Evolutionary conservation across 352 stramenopile genomes (phyloP).

Genomic region (Blastocystis sp.): DNA sequence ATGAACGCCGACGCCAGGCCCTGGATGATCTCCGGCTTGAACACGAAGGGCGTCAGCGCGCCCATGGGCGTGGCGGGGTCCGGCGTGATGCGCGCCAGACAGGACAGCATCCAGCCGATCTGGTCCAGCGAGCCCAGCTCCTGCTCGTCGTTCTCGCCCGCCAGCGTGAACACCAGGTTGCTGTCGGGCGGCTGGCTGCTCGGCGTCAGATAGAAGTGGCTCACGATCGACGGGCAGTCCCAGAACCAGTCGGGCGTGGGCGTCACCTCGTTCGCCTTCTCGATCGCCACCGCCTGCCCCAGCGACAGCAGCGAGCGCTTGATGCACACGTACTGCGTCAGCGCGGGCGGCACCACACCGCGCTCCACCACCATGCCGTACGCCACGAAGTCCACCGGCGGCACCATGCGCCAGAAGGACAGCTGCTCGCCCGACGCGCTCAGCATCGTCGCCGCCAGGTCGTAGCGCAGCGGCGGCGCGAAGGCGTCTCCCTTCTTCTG

Average conservation of each 20-base stretch:
- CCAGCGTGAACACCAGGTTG: constrained; percentile 53
- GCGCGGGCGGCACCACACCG: not conserved
- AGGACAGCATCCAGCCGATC: constrained; percentile 55
- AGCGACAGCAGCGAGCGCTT: constrained; percentile 1
- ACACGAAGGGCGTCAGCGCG: constrained; percentile 28
- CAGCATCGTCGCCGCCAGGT: constrained; percentile 1
- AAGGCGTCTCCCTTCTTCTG: constrained; percentile 12
- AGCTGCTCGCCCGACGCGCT: constrained; percentile 12
- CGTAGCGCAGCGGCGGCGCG: constrained; percentile 8
- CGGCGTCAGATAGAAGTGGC: constrained; percentile 50
- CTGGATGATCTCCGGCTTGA: constrained; percentile 24
- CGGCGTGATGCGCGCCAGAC: constrained; percentile 3
- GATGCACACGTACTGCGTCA: constrained; percentile 55
- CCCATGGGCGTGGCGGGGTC: constrained; percentile 43
- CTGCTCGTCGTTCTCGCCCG: constrained; percentile 36
- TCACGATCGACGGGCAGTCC: constrained; percentile 1
- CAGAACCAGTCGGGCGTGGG: constrained; percentile 35
- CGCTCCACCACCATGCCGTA: constrained; percentile 54
- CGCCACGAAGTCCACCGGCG: constrained; percentile 45
- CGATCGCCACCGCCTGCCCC: constrained; percentile 8
- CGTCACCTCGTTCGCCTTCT: constrained; percentile 57
- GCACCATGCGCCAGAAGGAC: constrained; percentile 42
- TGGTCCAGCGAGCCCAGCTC: constrained; percentile 24
- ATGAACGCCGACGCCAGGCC: constrained; percentile 26
- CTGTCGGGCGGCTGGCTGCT: constrained; percentile 23